Base-by-base conservation (phyloP, 192 early-diverging fungal genomes). In the Pecoramyces ruminantium region DNA sequence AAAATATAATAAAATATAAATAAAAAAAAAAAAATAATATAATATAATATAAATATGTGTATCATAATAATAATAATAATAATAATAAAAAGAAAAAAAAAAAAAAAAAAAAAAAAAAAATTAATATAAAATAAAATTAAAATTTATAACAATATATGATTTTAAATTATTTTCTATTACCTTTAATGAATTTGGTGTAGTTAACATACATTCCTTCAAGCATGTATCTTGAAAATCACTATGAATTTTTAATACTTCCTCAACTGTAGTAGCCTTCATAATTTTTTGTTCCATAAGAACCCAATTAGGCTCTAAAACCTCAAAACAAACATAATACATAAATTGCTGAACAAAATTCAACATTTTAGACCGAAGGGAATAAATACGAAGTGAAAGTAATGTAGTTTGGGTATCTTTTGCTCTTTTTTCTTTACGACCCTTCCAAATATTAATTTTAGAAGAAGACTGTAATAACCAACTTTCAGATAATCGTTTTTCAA, bases 261-360 rank as follows among this genome's bases (percentile, higher is more conserved):
- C 96, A 30, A 98, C 94, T 0, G 97, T 99, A 18, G 87, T 86
- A 67, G 88, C 89, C 77, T 88, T 89, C 38, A 84, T 80, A 79
- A 97, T 83, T 79, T 90, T 86, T 28, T 81, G 82, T 29, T 92
- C 92, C 82, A 99, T 87, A 29, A 82, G 82, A n/a, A 83, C 83
- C 94, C 95, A 97, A 81, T 94, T 92, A 30, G 95, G 96, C 83
- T 98, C 97, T 77, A 99, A 87, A 13, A 97, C 96, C 83, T 99
- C 96, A 81, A 91, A 95, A 80, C 93, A 93, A 40, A 93, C 88
- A 82, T 96, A 97, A 84, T 94, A 94, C 82, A 95, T 84, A 83
- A 97, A 93, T 84, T 97, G 94, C 80, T 97, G 96, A 21, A 98
- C 88, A 86, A 95, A 95, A n/a, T 92, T 89, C 38, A 97, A 83